A percentile compares a stretch with the other conserved stretches of the same genome.
Conservation (phyloP, 2,329 filamentous ascomycete species). For the Kalaharituber pfeilii region DNA sequence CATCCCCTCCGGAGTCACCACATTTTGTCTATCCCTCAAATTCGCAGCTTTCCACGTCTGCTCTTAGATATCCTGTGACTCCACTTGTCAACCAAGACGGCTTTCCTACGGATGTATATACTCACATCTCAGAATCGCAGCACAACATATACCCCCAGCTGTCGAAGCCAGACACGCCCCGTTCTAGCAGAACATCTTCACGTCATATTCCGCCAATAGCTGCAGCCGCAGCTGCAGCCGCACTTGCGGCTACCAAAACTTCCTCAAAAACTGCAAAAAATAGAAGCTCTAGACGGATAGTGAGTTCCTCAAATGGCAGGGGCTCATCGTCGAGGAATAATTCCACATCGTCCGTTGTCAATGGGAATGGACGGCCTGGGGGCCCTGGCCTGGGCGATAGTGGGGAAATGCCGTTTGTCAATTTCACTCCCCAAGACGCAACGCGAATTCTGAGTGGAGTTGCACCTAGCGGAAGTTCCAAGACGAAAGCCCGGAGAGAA, state of each 20-base stretch:
- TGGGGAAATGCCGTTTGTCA: slow-evolving; percentile 51
- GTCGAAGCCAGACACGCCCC: neutral
- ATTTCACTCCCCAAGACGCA: slow-evolving; percentile 71
- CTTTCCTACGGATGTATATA: slow-evolving; percentile 3
- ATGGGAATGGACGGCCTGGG: slow-evolving; percentile 25
- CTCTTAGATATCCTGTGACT: slow-evolving; percentile 10
- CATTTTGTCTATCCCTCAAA: slow-evolving; percentile 12
- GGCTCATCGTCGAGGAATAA: slow-evolving; percentile 4
- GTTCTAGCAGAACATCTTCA: neutral
- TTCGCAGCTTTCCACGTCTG: slow-evolving; percentile 9
- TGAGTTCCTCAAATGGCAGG: slow-evolving; percentile 4
- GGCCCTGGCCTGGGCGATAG: slow-evolving; percentile 25
- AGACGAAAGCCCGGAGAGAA: slow-evolving; percentile 86
- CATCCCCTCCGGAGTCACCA: slow-evolving; percentile 17
- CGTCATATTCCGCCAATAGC: neutral
- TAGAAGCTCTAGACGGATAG: slow-evolving; percentile 18
- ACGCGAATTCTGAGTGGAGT: slow-evolving; percentile 70
- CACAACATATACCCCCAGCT: neutral
- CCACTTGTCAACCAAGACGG: slow-evolving; percentile 10
- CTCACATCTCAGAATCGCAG: neutral
- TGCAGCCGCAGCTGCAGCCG: slow-evolving; percentile 7
- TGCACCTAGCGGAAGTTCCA: slow-evolving; percentile 74
- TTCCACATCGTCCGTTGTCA: slow-evolving; percentile 6
- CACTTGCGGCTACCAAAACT: slow-evolving; percentile 14
- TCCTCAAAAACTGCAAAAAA: slow-evolving; percentile 16